Evolutionary conservation across 164 flowering plant species (phyloP), one percentile per base, ranked within the genome.

Genomic region (Paratinospora sagittata): DNA sequence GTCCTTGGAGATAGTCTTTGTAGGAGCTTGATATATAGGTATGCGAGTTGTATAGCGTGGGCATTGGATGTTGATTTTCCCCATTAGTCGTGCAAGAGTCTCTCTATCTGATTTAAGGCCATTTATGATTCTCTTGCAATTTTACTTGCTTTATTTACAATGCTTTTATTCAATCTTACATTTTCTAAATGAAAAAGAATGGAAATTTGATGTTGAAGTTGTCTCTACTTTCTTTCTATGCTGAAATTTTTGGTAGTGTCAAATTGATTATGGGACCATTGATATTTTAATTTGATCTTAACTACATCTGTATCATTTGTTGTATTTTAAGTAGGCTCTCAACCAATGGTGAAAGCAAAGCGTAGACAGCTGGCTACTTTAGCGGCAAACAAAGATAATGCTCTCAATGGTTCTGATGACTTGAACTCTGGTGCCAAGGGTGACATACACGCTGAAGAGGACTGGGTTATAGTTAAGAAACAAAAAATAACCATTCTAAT

Each of bases 401-500:
- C 30, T 65, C 58, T 66, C 23, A 26, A 33, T 71, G 64, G 67
- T 9, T 67, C 43, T 27, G 34, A 52, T 58, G 76, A 72, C 36
- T 73, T 76, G 43, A 67, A 68, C 39, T 62, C 76, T 37, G 63
- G 69, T 21, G 12, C 24, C 69, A 77, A 72, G n/a, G 71, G 26
- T 21, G 81, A 78, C 49, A 36, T 71, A 17, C 69, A 26, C n/a
- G 88, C 68, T 68, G 89, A 88, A 13, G 86, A 80, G 45, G 73
- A 80, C 55, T 95, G 98, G 98, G 85, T 91, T 26, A 76, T 92
- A 8, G 96, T 95, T 65, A 95, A 89, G 85, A 92, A 89, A 84
- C 97, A 90, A 82, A 85, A 74, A 83, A 80, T 95, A 61, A 92
- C 81, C 34, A 89, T 95, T 72, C 68, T 83, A 75, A 72, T 95